phyloP scores from a whole-genome alignment of 2,329 filamentous ascomycete species.

The Fusarium ramigenum region DNA sequence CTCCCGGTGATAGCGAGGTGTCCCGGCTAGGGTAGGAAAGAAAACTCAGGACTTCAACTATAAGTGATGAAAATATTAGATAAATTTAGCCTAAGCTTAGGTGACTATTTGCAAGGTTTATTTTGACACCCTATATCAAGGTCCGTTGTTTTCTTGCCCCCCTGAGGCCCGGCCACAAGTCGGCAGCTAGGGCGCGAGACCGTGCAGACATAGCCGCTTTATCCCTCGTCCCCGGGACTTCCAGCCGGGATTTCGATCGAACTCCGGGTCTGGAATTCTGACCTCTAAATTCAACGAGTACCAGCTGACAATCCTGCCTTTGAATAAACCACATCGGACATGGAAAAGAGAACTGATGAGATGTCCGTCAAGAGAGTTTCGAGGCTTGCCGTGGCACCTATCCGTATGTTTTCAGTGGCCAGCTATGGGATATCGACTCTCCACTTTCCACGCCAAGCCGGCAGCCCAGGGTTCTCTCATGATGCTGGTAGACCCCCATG shows the following conservation, averaged over 20 bases:
- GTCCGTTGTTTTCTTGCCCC: too few species aligned
- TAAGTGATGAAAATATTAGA: too few species aligned
- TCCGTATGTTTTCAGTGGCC: conserved; percentile 35
- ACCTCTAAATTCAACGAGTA: neutral
- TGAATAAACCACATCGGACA: neutral
- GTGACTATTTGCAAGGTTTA: too few species aligned
- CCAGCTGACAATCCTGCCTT: neutral
- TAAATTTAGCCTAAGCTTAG: too few species aligned
- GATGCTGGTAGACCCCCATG: conserved; percentile 25
- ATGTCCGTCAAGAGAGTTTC: neutral
- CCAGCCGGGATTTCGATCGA: conserved; percentile 10
- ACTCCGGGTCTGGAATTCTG: neutral
- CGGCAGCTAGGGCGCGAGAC: conserved; percentile 34
- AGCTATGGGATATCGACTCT: conserved; percentile 21
- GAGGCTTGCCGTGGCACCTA: conserved; percentile 24
- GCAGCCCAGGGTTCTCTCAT: conserved; percentile 11
- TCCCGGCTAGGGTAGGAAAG: neutral
- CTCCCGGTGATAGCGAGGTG: conserved; percentile 22
- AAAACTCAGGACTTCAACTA: too few species aligned
- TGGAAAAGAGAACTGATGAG: neutral
- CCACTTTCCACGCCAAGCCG: conserved; percentile 15
- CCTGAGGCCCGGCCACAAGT: conserved; percentile 25
- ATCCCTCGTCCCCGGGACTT: conserved; percentile 31
- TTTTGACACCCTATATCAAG: too few species aligned
- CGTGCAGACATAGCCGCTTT: conserved; percentile 28